Base-by-base conservation (phyloP, 2,329 filamentous ascomycete genomes). In the Phyllosticta citribraziliensis region DNA sequence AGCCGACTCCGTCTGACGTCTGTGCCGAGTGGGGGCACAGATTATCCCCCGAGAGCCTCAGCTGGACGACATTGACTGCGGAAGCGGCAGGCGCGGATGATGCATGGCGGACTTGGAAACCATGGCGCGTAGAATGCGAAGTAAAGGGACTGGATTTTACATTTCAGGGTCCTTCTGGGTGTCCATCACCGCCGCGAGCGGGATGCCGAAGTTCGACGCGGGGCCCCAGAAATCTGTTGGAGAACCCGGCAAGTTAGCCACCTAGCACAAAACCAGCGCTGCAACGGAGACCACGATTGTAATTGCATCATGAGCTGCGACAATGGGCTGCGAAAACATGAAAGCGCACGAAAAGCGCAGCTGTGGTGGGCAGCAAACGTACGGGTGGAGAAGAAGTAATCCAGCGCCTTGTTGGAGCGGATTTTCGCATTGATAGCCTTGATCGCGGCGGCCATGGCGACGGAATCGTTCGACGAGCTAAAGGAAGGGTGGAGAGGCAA, bases 301-400 rank as follows among this genome's bases (percentile, higher is more conserved):
- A 6, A 6, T n/a, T n/a, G 40, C 40, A n/a, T 47, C 40, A 8
- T 47, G 14, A 12, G 40, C 5, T n/a, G 40, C 40, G 17, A 25
- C 5, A n/a, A 51, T 19, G 22, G 52, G 11, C 14, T 14, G 52
- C 17, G 27, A 20, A 27, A 6, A 24, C 22, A 27, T 60, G 53
- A 17, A 52, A 11, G 58, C 12, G 52, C 52, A 33, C 56, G 33
- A 3, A 11, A 8, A 17, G 25, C 3, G 20, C n/a, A 2, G 54
- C 30, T n/a, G 53, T 22, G 33, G 17, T 30, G 40, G n/a, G 25
- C 22, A 9, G n/a, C 58, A 56, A 62, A 78, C 78, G 67, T 75
- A 80, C 78, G 79, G 66, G 79, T 81, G 64, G 78, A 80, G 75
- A 78, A 81, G 68, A 81, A 74, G 74, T 81, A 81, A 66, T 81